Evolutionary conservation across 352 stramenopile species (phyloP).

Genomic region (Phytophthora colocasiae): DNA sequence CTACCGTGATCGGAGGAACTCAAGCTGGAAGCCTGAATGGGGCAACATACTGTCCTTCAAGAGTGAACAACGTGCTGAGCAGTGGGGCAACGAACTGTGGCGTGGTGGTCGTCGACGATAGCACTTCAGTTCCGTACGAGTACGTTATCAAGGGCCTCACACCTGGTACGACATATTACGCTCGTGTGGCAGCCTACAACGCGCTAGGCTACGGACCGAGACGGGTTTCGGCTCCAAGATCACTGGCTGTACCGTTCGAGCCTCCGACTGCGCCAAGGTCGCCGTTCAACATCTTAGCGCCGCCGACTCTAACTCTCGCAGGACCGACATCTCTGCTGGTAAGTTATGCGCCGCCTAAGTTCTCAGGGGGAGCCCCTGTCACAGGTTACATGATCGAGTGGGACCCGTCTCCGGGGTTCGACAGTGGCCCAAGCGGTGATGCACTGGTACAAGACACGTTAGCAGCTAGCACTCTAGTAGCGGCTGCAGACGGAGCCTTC

Average conservation of each 20-base stretch:
- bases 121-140: slow-evolving; percentile 45
- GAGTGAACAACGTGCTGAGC: slow-evolving; percentile 18
- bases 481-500: slow-evolving; percentile 33
- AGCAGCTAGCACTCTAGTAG: slow-evolving; percentile 18
- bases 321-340: slow-evolving; percentile 79
- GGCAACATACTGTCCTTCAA: slow-evolving; percentile 59
- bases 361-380: slow-evolving; percentile 88
- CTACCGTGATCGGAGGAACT: slow-evolving; percentile 42
- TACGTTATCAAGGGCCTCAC: slow-evolving; percentile 67
- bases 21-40: slow-evolving; percentile 47
- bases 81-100: slow-evolving; percentile 51
- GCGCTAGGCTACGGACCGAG: slow-evolving; percentile 69
- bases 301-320: slow-evolving; percentile 72
- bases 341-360: slow-evolving; percentile 78
- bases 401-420: slow-evolving; percentile 82
- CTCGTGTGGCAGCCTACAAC: slow-evolving; percentile 74
- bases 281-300: slow-evolving; percentile 64
- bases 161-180: slow-evolving; percentile 69
- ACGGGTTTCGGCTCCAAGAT: slow-evolving; percentile 62
- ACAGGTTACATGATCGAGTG: slow-evolving; percentile 93
- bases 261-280: slow-evolving; percentile 57
- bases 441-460: slow-evolving; percentile 54
- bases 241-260: slow-evolving; percentile 71
- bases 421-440: slow-evolving; percentile 67
- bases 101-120: slow-evolving; percentile 19